Conservation (phyloP, 2,329 filamentous ascomycete species). For the Stromatinia cepivora region DNA sequence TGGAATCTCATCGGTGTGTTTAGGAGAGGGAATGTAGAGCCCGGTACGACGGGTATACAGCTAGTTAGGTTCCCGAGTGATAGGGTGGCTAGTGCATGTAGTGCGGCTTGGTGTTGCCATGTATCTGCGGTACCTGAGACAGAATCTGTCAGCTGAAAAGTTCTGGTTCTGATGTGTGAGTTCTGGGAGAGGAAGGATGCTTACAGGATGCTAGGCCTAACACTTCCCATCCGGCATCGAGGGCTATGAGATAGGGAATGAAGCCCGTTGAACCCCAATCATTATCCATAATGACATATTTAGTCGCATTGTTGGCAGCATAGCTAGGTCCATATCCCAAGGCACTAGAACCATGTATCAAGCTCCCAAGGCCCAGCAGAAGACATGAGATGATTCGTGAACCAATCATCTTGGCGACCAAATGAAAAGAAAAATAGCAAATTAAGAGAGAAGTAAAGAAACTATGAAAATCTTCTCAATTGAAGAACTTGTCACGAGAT, state of each 20-base stretch:
- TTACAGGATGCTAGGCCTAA: constrained; percentile 43
- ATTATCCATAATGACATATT: constrained; percentile 33
- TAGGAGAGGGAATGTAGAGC: constrained; percentile 49
- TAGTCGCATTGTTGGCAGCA: background rate
- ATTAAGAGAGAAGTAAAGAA: background rate
- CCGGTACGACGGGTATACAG: constrained; percentile 51
- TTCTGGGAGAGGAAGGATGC: background rate
- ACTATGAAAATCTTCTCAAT: background rate
- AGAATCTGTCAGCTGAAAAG: background rate
- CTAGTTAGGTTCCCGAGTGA: constrained; percentile 47
- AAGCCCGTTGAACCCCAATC: constrained; percentile 48
- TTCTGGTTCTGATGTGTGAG: too few relatives aligned
- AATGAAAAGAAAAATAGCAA: background rate
- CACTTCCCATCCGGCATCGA: constrained; percentile 48
- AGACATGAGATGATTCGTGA: background rate
- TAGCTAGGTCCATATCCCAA: background rate
- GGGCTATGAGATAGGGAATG: constrained; percentile 47
- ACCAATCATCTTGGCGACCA: background rate
- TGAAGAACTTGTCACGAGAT: background rate
- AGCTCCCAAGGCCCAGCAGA: background rate
- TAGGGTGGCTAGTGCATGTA: constrained; percentile 50
- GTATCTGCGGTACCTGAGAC: constrained; percentile 45
- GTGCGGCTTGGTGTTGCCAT: constrained; percentile 48
- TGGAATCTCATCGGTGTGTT: constrained; percentile 48
- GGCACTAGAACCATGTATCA: background rate